Evolutionary conservation across 179 eudicot species (phyloP).

Genomic region (Beta corolliflora): DNA sequence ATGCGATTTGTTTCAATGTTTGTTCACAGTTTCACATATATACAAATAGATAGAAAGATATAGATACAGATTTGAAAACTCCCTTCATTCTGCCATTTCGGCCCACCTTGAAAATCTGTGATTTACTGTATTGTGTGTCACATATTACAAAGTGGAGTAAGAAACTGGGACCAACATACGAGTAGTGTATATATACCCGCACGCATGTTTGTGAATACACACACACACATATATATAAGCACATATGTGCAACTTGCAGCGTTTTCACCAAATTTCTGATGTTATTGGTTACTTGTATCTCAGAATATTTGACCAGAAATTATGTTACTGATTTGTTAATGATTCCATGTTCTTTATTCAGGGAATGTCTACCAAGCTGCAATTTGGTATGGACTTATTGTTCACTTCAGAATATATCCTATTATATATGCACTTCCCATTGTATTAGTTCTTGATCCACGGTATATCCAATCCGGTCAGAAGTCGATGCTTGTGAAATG

Average conservation of each 20-base stretch:
- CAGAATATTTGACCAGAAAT: not conserved
- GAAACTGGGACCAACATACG: not conserved
- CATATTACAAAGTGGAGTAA: not conserved
- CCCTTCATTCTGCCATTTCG: too few species aligned
- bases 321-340: not conserved
- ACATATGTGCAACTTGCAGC: not conserved
- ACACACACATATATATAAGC: not conserved
- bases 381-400: constrained; percentile 94
- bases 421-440: constrained; percentile 94
- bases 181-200: not conserved
- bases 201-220: not conserved
- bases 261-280: not conserved
- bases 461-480: constrained; percentile 48
- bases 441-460: constrained; percentile 70
- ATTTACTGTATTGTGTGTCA: too few species aligned
- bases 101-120: too few species aligned
- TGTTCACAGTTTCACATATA: not conserved
- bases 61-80: too few species aligned
- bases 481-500: constrained; percentile 64
- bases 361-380: constrained; percentile 76
- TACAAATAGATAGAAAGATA: too few species aligned
- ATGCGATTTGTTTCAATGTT: too few species aligned
- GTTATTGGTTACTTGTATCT: not conserved
- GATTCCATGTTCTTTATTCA: constrained; percentile 23
- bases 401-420: constrained; percentile 92